Percentiles rank a stretch among this genome's conserved stretches.
phyloP scores from a whole-genome alignment of 1,139 yeast genomes.

The Kodamaea ohmeri region DNA sequence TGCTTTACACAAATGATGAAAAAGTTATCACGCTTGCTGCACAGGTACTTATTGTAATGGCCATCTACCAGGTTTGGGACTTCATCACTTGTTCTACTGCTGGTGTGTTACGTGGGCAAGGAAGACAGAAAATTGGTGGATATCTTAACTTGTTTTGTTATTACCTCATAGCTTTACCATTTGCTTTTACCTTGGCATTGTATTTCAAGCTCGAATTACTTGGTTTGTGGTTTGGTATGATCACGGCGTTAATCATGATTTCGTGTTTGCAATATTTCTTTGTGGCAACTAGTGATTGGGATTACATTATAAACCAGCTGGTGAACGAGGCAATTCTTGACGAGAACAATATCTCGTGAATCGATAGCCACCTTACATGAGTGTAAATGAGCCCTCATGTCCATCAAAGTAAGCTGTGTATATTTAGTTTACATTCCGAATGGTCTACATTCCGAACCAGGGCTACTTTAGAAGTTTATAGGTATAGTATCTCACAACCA shows the following conservation, averaged over 20 bases:
- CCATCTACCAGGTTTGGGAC: constrained; percentile 60
- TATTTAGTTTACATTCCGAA: too few relatives aligned
- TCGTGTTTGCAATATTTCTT: constrained; percentile 45
- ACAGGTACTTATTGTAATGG: constrained; percentile 51
- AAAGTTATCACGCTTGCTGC: constrained; percentile 51
- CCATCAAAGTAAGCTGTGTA: too few relatives aligned
- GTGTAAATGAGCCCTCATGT: too few relatives aligned
- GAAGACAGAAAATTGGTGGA: constrained; percentile 66
- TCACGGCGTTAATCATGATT: constrained; percentile 49
- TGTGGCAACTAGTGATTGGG: constrained; percentile 56
- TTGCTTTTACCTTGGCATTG: constrained; percentile 55
- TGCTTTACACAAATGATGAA: constrained; percentile 49
- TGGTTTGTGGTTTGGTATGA: constrained; percentile 66
- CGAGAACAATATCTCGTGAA: constrained; percentile 21
- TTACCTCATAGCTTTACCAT: constrained; percentile 58
- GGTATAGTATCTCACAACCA: too few relatives aligned
- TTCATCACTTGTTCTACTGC: constrained; percentile 53
- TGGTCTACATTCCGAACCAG: too few relatives aligned
- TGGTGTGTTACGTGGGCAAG: constrained; percentile 66
- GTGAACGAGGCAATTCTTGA: constrained; percentile 42
- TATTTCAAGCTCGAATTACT: constrained; percentile 39
- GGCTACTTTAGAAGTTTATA: too few relatives aligned
- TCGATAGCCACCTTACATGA: too few relatives aligned
- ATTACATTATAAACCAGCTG: constrained; percentile 43
- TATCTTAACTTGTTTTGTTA: constrained; percentile 54